A percentile compares a stretch with the other conserved stretches of the same genome.
These are phyloP conservation scores for Fusarium sp. DNA, from an alignment of 2,329 filamentous ascomycete species.

Conservation along the genomic window DNA sequence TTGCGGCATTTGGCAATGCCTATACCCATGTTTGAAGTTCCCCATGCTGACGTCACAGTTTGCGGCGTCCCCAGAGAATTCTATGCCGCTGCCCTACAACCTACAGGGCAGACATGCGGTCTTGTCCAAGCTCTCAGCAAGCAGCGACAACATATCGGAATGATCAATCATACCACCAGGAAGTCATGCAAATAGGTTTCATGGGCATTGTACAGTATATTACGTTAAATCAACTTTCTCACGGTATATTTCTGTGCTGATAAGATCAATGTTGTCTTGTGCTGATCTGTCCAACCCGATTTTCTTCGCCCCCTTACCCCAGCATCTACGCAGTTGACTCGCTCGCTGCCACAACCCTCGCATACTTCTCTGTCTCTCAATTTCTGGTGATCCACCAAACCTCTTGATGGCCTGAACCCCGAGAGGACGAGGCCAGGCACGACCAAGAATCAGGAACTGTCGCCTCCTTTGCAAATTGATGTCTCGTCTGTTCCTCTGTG, in stretches of 20 bases:
- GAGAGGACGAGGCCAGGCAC: no score
- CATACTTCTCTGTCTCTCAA: not conserved
- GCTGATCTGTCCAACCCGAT: not conserved
- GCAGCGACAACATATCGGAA: not conserved
- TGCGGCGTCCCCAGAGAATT: not conserved
- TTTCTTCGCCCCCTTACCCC: no score
- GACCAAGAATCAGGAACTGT: no score
- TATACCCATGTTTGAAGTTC: no score
- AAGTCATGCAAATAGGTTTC: no score
- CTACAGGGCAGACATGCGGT: not conserved
- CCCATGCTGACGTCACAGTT: not conserved
- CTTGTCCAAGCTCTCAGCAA: not conserved
- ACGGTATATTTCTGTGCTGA: not conserved
- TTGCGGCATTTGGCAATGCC: rapidly evolving
- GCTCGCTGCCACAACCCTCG: no score
- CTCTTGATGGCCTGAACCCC: no score
- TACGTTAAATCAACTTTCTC: rapidly evolving
- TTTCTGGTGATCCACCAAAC: no score
- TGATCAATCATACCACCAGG: rapidly evolving
- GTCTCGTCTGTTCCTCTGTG: no score
- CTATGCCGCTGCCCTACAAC: not conserved
- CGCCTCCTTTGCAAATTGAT: no score
- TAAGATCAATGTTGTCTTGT: not conserved
- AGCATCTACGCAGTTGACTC: not conserved
- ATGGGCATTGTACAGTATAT: not conserved